Evolutionary conservation across 108 stramenopile genomes (phyloP), one percentile per base, ranked within the genome.

Genomic region (Skeletonema costatum): DNA sequence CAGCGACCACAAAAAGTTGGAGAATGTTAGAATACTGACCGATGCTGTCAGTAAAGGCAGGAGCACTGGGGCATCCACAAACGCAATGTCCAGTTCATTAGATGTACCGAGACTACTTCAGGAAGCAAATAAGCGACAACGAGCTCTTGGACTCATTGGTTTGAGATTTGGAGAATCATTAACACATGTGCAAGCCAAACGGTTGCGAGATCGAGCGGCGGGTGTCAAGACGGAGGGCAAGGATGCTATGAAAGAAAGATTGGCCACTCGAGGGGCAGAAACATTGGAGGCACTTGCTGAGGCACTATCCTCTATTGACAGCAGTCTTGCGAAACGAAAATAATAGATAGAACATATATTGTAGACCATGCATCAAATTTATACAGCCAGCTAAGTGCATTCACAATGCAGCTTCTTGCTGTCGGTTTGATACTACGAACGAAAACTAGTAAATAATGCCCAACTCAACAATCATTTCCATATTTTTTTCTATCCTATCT

Each of bases 141-240:
- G 51, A 66, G 81, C 81, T 66, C 76, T 82, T 39, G 65, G 76
- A n/a, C 76, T 76, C 16, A 35, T 82, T 8, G 77, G 81, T 51
- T 44, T 78, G 48, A 59, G 81, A 77, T 82, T 82, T 65, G 74
- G 74, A 13, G 72, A 71, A 14, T 51, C 67, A 5, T 35, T 82
- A 56, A 59, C 42, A 62, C 42, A 61, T 36, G 48, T 77, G 0
- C 71, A 82, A 64, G 76, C 81, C 16, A 64, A 77, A 35, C 71
- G 76, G 19, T 78, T 82, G 63, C 71, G 81, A 56, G 81, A 77
- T 60, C 66, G 74, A 42, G 71, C 81, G n/a, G 35, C 76, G 5
- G 35, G 66, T 25, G 29, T 56, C 53, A 56, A 29, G 25, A 56
- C 2, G 1, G 5, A 56, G 9, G 53, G 53, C 17, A 17, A 50